phyloP scores from a whole-genome alignment of 179 eudicot species.

The Amaranthus tricolor region DNA sequence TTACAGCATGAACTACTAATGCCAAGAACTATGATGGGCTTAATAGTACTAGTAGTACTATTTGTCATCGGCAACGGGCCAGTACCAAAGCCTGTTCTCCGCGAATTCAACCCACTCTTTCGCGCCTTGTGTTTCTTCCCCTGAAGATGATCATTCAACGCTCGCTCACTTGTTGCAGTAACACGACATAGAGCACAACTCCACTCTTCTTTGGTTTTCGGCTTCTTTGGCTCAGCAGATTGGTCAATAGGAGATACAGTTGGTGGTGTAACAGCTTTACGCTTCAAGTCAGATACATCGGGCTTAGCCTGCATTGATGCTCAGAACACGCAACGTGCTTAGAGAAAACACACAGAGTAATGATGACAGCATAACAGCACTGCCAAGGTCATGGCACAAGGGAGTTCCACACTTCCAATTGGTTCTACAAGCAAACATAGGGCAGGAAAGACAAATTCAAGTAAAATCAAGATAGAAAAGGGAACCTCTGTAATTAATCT shows the following conservation, averaged over 20 bases:
- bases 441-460: neutral
- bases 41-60: conserved; percentile 14
- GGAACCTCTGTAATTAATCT: neutral
- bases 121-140: conserved; percentile 64
- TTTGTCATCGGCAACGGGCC: conserved; percentile 36
- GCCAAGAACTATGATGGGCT: conserved; percentile 14
- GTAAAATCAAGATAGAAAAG: neutral
- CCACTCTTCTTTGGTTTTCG: conserved; percentile 48
- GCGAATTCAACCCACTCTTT: conserved; percentile 35
- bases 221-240: conserved; percentile 25
- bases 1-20: neutral
- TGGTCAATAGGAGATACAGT: conserved; percentile 22
- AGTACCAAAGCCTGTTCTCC: conserved; percentile 35
- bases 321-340: conserved; percentile 20
- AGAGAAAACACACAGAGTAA: conserved; percentile 20
- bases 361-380: conserved; percentile 16
- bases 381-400: neutral
- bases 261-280: conserved; percentile 38
- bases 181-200: conserved; percentile 61
- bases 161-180: conserved; percentile 51
- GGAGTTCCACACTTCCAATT: neutral
- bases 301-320: conserved; percentile 47
- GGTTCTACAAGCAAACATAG: conserved; percentile 3
- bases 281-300: conserved; percentile 38
- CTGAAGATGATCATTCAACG: conserved; percentile 45